A percentile compares a stretch with the other conserved stretches of the same genome.
phyloP scores from a whole-genome alignment of 129 eudicot genomes.

The Ambrosia trifida region DNA sequence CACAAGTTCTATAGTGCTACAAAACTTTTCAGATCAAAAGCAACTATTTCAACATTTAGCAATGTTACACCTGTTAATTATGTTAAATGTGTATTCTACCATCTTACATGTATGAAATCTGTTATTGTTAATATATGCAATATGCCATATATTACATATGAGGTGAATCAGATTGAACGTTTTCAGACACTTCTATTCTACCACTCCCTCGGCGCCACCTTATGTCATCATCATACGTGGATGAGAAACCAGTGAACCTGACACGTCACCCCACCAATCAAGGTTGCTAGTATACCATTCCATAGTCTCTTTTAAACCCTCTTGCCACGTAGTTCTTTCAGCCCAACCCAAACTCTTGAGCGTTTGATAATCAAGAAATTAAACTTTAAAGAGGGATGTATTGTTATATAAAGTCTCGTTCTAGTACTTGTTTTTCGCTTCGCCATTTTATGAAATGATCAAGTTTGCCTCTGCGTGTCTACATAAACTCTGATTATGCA shows the following conservation, averaged over 20 bases:
- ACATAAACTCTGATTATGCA: slow-evolving; percentile 7
- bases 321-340: background rate
- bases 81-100: too few species aligned
- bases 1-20: background rate
- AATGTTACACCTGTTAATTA: too few species aligned
- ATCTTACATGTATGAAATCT: too few species aligned
- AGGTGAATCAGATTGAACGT: background rate
- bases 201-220: background rate
- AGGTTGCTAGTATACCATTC: background rate
- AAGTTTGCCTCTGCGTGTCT: slow-evolving; percentile 1
- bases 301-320: background rate
- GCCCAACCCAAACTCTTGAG: background rate
- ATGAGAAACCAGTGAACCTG: background rate
- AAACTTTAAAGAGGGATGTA: slow-evolving; percentile 2
- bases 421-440: slow-evolving; percentile 12
- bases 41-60: too few species aligned
- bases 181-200: background rate
- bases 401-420: slow-evolving; percentile 5
- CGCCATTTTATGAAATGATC: slow-evolving; percentile 3
- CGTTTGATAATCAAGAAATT: slow-evolving; percentile 30
- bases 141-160: background rate
- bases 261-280: background rate
- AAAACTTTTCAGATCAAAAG: too few species aligned
- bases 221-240: background rate
- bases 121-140: too few species aligned